These are phyloP conservation scores for Leishmania turanica DNA, from an alignment of 208 protist genomes.

Conservation along the genomic window DNA sequence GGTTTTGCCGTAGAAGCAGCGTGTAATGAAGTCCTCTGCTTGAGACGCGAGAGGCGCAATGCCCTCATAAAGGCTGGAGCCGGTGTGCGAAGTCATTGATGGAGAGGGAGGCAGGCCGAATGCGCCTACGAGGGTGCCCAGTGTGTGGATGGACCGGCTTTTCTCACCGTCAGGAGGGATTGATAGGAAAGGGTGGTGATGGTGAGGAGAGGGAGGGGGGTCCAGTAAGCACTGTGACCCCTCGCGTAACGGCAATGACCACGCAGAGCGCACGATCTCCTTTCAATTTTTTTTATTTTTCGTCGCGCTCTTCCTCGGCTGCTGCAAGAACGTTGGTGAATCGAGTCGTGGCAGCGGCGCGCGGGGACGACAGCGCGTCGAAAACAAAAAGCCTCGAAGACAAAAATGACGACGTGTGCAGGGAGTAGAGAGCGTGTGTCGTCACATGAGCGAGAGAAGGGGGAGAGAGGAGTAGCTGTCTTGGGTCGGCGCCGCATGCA, in stretches of 20 bases:
- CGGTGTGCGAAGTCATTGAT: constrained; percentile 5
- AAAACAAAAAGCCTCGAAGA: background rate
- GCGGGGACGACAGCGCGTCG: background rate
- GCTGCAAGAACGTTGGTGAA: background rate
- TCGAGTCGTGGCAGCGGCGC: background rate
- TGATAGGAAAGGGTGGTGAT: no score
- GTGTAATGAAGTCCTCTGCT: constrained; percentile 66
- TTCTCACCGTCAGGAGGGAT: background rate
- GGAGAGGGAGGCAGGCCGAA: background rate
- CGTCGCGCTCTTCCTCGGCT: background rate
- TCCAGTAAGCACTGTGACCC: background rate
- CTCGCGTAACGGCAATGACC: background rate
- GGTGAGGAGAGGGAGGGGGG: background rate
- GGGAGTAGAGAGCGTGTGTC: background rate
- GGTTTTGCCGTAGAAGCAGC: constrained; percentile 59
- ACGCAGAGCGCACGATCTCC: background rate
- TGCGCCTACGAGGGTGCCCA: background rate
- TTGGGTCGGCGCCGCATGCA: background rate
- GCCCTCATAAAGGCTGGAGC: constrained; percentile 27
- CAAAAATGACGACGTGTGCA: background rate
- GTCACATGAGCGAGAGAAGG: background rate
- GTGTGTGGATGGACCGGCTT: background rate
- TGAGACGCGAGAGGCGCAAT: constrained; percentile 34
- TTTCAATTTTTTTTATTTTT: background rate
- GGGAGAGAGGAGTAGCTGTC: background rate